A percentile compares a stretch with the other conserved stretches of the same genome.
These are phyloP conservation scores for Rhizophagus sp. DNA, from an alignment of 192 early-diverging fungal genomes.

Conservation along the genomic window DNA sequence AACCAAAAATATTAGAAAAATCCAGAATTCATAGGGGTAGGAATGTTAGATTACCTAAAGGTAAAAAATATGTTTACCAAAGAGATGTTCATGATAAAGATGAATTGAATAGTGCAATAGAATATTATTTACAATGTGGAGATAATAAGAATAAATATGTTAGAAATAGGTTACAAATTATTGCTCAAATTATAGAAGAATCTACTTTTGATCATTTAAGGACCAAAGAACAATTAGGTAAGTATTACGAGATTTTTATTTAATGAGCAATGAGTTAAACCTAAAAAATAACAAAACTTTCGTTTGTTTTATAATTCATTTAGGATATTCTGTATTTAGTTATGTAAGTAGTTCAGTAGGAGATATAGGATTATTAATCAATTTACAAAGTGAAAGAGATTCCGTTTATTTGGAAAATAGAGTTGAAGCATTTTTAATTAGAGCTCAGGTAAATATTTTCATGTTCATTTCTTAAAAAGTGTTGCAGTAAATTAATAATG, in stretches of 20 bases:
- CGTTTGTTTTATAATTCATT: not conserved
- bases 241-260: slow-evolving; percentile 19
- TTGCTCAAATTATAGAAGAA: slow-evolving; percentile 84
- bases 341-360: slow-evolving; percentile 75
- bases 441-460: slow-evolving; percentile 43
- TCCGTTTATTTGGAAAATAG: slow-evolving; percentile 80
- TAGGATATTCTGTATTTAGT: slow-evolving; percentile 75
- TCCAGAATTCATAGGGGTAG: slow-evolving; percentile 54
- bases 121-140: slow-evolving; percentile 83
- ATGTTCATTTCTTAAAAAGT: not conserved
- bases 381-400: slow-evolving; percentile 86
- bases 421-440: slow-evolving; percentile 75
- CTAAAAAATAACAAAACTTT: not conserved
- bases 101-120: slow-evolving; percentile 89
- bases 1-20: slow-evolving; percentile 59
- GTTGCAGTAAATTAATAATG: too few species aligned
- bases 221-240: slow-evolving; percentile 85
- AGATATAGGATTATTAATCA: slow-evolving; percentile 72
- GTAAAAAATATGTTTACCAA: slow-evolving; percentile 51
- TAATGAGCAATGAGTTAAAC: not conserved
- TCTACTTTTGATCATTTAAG: slow-evolving; percentile 92
- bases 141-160: slow-evolving; percentile 60
- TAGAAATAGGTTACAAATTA: slow-evolving; percentile 68
- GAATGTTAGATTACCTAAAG: slow-evolving; percentile 55
- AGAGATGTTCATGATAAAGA: slow-evolving; percentile 68